Evolutionary conservation across 768 basidiomycete genomes (phyloP).

Genomic region (Pulveroboletus ravenelii): DNA sequence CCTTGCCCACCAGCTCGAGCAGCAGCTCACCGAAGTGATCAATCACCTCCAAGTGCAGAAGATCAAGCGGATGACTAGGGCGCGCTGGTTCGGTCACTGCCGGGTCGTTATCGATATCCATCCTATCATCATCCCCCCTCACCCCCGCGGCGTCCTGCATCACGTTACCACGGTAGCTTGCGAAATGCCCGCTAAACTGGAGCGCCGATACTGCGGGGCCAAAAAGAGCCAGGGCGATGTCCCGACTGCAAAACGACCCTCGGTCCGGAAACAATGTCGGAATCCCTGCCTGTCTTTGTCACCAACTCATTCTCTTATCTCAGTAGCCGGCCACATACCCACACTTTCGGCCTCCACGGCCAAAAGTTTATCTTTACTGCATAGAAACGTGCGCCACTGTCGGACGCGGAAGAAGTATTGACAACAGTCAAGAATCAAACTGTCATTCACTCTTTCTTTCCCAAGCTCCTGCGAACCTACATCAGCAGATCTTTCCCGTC

Average conservation of each 20-base stretch:
- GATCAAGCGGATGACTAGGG: slow-evolving; percentile 57
- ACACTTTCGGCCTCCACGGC: slow-evolving; percentile 47
- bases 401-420: slow-evolving; percentile 46
- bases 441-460: slow-evolving; percentile 54
- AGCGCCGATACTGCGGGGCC: slow-evolving; percentile 34
- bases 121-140: slow-evolving; percentile 40
- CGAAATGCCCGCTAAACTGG: slow-evolving; percentile 38
- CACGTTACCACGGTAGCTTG: slow-evolving; percentile 34
- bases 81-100: slow-evolving; percentile 31
- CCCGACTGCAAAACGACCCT: slow-evolving; percentile 45
- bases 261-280: slow-evolving; percentile 27
- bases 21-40: slow-evolving; percentile 65
- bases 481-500: neutral
- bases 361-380: slow-evolving; percentile 68
- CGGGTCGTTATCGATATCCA: slow-evolving; percentile 61
- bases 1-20: slow-evolving; percentile 50
- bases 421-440: slow-evolving; percentile 73
- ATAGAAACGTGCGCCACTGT: slow-evolving; percentile 49
- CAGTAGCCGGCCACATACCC: slow-evolving; percentile 31
- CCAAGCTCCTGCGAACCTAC: slow-evolving; percentile 14
- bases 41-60: slow-evolving; percentile 63
- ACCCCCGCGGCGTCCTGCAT: slow-evolving; percentile 7
- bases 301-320: neutral
- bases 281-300: slow-evolving; percentile 16
- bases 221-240: slow-evolving; percentile 47